Evolutionary conservation across 2,329 filamentous ascomycete genomes (phyloP).

Genomic region (Neofusicoccum umdonicola): DNA sequence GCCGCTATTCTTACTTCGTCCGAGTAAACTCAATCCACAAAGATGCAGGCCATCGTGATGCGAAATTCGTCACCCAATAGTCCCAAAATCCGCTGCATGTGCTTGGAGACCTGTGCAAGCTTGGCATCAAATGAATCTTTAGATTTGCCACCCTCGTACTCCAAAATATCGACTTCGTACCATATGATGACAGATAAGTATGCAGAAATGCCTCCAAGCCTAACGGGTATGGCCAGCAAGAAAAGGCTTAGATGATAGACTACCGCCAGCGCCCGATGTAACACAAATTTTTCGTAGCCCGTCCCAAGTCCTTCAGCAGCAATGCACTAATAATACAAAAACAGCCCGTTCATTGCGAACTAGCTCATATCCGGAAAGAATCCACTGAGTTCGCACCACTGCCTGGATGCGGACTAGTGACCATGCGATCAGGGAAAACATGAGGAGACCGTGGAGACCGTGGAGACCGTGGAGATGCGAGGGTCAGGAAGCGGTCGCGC

Average conservation of each 20-base stretch:
- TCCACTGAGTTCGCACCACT: neutral
- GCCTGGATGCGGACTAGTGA: neutral
- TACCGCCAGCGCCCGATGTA: neutral
- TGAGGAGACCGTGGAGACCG: neutral
- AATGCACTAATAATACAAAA: neutral
- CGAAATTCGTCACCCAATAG: no score
- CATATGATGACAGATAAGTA: neutral
- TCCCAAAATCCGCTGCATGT: no score
- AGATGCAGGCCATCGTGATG: neutral
- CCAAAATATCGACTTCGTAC: neutral
- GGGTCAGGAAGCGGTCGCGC: neutral
- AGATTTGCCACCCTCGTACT: neutral
- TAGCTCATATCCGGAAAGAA: slow-evolving; percentile 3
- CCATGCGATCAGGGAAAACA: neutral
- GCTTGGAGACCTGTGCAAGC: no score
- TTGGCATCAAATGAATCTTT: no score
- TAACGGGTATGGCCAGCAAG: neutral
- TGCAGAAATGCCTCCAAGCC: neutral
- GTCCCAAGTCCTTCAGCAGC: neutral
- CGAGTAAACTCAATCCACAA: neutral
- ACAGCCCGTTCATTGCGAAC: no score
- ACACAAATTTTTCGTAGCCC: neutral
- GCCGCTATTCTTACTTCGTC: neutral
- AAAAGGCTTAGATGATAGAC: neutral
- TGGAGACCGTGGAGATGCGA: neutral